Evolutionary conservation across 2,329 filamentous ascomycete genomes (phyloP), one percentile per base, ranked within the genome.

Genomic region (Neonectria ditissima): DNA sequence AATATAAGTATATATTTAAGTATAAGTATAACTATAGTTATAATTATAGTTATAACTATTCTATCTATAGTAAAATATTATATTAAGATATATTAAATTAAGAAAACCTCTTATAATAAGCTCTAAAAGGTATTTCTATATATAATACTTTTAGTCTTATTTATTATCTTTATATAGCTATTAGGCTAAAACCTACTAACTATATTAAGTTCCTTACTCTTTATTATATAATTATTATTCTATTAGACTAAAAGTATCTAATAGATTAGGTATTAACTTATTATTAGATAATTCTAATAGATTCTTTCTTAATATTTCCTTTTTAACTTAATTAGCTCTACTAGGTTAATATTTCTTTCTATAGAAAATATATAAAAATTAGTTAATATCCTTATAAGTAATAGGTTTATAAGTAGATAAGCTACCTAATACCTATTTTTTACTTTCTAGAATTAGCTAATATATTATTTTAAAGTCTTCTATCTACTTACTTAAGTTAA

Each of bases 61-160:
- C 30, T 32, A 13, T 5, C 54, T 60, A 18, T 59, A 63, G 70
- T 84, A 79, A 59, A 75, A 69, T 13, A 41, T 61, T 5, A 74
- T 60, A 63, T 69, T 66, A 3, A 55, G 65, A 22, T 56, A 67
- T 6, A 43, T 37, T n/a, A 20, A 39, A 16, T 65, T 55, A 14
- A 67, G 52, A 39, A 53, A 53, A 45, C 58, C 47, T 13, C 52
- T 39, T 78, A 2, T 52, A 14, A 18, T 32, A 18, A 16, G 32
- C 51, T 9, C 51, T 20, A 32, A 24, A 47, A 47, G 44, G 22
- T 24, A 47, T 47, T 47, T 47, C 44, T 47, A 6, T 3, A 7
- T 28, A 30, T 7, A 47, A 14, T 44, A 44, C 41, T 44, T 13
- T 5, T 11, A 10, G 20, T 24, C 41, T 44, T 44, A 10, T 24